These are phyloP conservation scores for Aureobasidium sp. DNA, from an alignment of 2,329 filamentous ascomycete genomes.

Conservation along the genomic window DNA sequence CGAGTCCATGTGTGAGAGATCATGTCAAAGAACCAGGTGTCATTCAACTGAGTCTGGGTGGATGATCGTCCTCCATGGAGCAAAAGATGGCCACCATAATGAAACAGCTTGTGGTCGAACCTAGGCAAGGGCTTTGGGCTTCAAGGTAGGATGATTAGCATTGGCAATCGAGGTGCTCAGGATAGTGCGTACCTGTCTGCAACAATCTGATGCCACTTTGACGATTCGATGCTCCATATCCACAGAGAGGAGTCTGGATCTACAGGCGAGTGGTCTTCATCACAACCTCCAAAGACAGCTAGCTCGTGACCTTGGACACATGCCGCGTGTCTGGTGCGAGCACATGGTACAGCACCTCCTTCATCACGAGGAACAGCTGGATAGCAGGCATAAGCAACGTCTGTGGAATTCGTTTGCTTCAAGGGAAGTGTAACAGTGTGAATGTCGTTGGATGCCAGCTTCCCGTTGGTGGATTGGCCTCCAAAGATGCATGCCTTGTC, in stretches of 20 bases:
- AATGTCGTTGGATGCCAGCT: slow-evolving; percentile 37
- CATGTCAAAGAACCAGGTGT: slow-evolving; percentile 75
- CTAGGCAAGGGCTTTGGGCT: slow-evolving; percentile 25
- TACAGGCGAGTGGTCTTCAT: slow-evolving; percentile 27
- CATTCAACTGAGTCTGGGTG: slow-evolving; percentile 54
- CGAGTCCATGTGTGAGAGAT: slow-evolving; percentile 58
- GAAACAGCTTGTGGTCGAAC: slow-evolving; percentile 44
- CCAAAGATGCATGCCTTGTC: slow-evolving; percentile 42
- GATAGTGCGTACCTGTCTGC: background rate
- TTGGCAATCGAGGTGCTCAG: background rate
- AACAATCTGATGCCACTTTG: slow-evolving; percentile 9
- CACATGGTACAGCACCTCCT: slow-evolving; percentile 27
- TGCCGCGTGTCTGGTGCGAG: slow-evolving; percentile 35
- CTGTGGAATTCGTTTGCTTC: slow-evolving; percentile 23
- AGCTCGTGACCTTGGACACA: slow-evolving; percentile 35
- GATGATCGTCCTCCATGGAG: slow-evolving; percentile 73
- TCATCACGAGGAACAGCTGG: slow-evolving; percentile 33
- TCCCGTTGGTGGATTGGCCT: slow-evolving; percentile 31
- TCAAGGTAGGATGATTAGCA: slow-evolving; percentile 16
- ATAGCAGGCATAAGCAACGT: slow-evolving; percentile 36
- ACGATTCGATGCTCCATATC: slow-evolving; percentile 31
- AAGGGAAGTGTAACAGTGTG: slow-evolving; percentile 34
- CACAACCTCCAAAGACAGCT: slow-evolving; percentile 35
- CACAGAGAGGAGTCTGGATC: slow-evolving; percentile 34
- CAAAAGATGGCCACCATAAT: slow-evolving; percentile 61